A percentile compares a stretch with the other conserved stretches of the same genome.
phyloP scores from a whole-genome alignment of 345 rosid species.

The Gossypium rotundifolium region DNA sequence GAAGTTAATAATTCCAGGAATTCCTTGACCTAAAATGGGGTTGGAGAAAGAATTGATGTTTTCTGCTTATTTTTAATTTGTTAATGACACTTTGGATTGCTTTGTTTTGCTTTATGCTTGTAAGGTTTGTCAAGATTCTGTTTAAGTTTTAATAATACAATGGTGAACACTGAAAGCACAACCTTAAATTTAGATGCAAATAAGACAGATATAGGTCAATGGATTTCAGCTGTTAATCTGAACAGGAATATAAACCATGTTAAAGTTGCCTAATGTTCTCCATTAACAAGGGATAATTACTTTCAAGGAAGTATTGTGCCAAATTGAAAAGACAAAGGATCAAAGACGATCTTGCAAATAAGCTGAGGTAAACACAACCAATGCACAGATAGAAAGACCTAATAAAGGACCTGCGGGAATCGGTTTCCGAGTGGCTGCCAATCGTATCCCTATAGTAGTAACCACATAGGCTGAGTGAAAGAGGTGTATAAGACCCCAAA shows the following conservation, averaged over 20 bases:
- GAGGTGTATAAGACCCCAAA: not conserved
- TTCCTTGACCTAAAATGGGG: no score
- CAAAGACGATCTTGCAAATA: conserved; percentile 44
- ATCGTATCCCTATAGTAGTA: conserved; percentile 51
- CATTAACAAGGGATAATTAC: conserved; percentile 1
- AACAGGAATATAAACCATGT: not conserved
- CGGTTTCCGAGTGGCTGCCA: conserved; percentile 58
- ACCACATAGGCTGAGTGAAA: not conserved
- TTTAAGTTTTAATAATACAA: no score
- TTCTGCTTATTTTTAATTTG: no score
- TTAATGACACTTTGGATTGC: no score
- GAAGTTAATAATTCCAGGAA: no score
- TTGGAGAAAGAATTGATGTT: no score
- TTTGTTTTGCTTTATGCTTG: no score
- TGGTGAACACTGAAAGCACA: not conserved
- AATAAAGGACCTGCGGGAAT: conserved; percentile 66
- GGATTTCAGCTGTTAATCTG: not conserved
- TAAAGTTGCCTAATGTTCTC: not conserved
- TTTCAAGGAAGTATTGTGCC: not conserved
- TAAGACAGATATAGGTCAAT: not conserved
- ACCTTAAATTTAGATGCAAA: not conserved
- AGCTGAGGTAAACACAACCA: conserved; percentile 49
- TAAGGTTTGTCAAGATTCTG: no score
- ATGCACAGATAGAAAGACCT: conserved; percentile 50
- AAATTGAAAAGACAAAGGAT: conserved; percentile 8